Conservation (phyloP, 495 filamentous ascomycete species). For the Penicillium cinerascens region DNA sequence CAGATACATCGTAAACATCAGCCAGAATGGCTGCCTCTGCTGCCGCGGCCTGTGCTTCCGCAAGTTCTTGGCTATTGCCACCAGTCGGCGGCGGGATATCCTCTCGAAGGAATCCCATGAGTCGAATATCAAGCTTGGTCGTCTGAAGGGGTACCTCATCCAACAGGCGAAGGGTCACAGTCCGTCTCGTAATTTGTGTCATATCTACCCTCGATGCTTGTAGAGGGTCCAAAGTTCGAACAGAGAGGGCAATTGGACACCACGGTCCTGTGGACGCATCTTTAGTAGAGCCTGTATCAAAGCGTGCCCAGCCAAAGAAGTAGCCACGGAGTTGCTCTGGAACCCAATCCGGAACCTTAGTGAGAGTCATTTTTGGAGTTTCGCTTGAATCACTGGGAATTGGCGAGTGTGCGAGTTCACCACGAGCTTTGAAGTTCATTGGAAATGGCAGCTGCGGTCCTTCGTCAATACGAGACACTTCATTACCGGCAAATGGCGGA, state of each 20-base stretch:
- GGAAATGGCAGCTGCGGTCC: constrained; percentile 59
- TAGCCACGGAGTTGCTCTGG: constrained; percentile 51
- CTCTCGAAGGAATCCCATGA: constrained; percentile 49
- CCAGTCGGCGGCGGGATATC: constrained; percentile 27
- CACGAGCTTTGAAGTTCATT: constrained; percentile 45
- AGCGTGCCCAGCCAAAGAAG: constrained; percentile 60
- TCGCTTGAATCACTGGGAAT: constrained; percentile 23
- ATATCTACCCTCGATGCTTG: constrained; percentile 34
- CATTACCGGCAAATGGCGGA: constrained; percentile 3
- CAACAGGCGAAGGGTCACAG: constrained; percentile 48
- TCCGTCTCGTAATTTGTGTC: constrained; percentile 36
- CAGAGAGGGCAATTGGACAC: constrained; percentile 53
- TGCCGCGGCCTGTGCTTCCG: constrained; percentile 26
- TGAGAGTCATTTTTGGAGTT: constrained; percentile 24
- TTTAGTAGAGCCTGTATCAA: constrained; percentile 23
- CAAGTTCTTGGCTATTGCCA: constrained; percentile 25
- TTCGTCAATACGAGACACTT: constrained; percentile 31
- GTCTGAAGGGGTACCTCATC: constrained; percentile 33
- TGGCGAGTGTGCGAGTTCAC: constrained; percentile 30
- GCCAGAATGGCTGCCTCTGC: constrained; percentile 39
- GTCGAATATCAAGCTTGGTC: constrained; percentile 43
- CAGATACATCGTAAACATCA: constrained; percentile 47
- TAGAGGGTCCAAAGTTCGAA: constrained; percentile 35
- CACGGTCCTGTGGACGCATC: constrained; percentile 30
- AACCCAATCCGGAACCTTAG: constrained; percentile 42